Percentiles rank a stretch among this genome's conserved stretches.
These are phyloP conservation scores for Zea luxurians DNA, from an alignment of 176 grass and related monocot species.

Conservation along the genomic window DNA sequence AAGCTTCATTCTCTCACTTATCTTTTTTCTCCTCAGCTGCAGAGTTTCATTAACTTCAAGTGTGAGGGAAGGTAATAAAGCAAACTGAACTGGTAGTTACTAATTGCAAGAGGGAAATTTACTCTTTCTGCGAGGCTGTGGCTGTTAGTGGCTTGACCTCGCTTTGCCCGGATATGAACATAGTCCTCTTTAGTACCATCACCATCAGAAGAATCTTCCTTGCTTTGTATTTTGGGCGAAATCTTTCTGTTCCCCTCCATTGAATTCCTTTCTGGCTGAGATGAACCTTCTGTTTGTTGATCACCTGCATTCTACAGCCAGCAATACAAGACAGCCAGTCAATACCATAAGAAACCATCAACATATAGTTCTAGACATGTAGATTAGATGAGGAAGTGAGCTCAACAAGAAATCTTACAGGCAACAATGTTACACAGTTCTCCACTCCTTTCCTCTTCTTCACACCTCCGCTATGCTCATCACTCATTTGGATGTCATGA, in stretches of 20 bases:
- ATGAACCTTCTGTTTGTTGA: constrained; percentile 53
- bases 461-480: constrained; percentile 45
- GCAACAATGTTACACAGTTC: constrained; percentile 36
- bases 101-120: constrained; percentile 26
- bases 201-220: constrained; percentile 52
- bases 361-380: not conserved
- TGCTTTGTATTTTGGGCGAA: constrained; percentile 47
- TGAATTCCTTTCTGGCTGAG: constrained; percentile 47
- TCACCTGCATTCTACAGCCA: constrained; percentile 47
- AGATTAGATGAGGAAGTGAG: constrained; percentile 19
- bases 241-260: constrained; percentile 49
- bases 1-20: constrained; percentile 97
- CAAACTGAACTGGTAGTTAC: constrained; percentile 27
- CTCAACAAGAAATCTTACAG: constrained; percentile 31
- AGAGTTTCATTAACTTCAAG: constrained; percentile 42
- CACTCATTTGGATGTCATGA: constrained; percentile 55
- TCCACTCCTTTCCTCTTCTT: constrained; percentile 64
- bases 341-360: constrained; percentile 24
- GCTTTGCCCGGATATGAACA: constrained; percentile 89
- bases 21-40: constrained; percentile 95
- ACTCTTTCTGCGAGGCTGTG: constrained; percentile 99
- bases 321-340: constrained; percentile 19
- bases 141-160: constrained; percentile 91
- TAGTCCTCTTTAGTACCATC: constrained; percentile 80
- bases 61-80: constrained; percentile 26